Evolutionary conservation across 208 protist genomes (phyloP).

Genomic region (Leishmania tarentolae): DNA sequence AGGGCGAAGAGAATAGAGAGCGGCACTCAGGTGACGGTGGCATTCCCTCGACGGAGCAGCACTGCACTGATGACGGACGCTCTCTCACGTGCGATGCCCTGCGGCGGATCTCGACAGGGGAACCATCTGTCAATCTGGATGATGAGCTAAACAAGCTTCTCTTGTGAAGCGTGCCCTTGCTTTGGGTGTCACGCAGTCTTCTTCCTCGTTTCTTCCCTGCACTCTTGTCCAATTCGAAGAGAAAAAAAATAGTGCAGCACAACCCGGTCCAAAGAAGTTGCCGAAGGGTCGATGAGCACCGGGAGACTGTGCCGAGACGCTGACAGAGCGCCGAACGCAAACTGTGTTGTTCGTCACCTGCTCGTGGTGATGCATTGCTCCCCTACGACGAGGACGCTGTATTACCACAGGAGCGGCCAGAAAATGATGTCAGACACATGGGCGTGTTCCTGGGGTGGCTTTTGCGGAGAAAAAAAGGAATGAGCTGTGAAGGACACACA

Average conservation of each 20-base stretch:
- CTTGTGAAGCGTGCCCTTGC: neutral
- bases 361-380: neutral
- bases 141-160: constrained; percentile 67
- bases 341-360: neutral
- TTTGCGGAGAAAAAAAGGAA: neutral
- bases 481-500: neutral
- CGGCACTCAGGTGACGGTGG: neutral
- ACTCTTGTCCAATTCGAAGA: too few relatives aligned
- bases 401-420: neutral
- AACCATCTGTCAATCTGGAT: constrained; percentile 56
- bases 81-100: neutral
- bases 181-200: neutral
- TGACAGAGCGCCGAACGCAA: neutral
- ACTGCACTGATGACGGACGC: neutral
- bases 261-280: too few relatives aligned
- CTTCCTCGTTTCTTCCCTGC: neutral
- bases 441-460: neutral
- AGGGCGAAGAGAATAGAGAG: neutral
- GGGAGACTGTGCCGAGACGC: neutral
- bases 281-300: neutral
- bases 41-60: neutral
- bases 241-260: too few relatives aligned
- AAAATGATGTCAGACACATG: neutral
- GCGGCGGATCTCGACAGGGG: neutral
- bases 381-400: neutral